Evolutionary conservation across 106 monocot species (phyloP).

Genomic region (Apostasia ramifera): DNA sequence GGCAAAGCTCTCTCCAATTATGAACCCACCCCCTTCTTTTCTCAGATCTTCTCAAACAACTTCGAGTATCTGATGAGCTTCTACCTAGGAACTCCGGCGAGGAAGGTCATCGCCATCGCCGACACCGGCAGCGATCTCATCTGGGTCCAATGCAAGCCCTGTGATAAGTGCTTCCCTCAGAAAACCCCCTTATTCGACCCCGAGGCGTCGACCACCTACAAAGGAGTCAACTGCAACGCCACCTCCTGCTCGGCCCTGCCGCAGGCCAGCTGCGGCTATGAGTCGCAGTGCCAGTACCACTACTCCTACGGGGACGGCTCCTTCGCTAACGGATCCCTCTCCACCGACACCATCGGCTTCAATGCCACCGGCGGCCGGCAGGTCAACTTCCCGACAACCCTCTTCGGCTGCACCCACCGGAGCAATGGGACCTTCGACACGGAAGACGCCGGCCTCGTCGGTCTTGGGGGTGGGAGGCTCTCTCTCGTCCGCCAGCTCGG

Average conservation of each 20-base stretch:
- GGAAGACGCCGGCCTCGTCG: not conserved
- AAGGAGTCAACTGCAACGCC: not conserved
- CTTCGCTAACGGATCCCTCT: not conserved
- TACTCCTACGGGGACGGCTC: not conserved
- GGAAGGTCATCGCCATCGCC: too few species aligned
- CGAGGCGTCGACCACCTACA: not conserved
- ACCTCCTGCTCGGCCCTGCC: not conserved
- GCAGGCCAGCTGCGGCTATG: not conserved
- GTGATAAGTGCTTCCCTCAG: not conserved
- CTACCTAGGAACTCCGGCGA: too few species aligned
- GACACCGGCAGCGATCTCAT: too few species aligned
- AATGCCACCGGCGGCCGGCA: not conserved
- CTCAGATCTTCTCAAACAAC: too few species aligned
- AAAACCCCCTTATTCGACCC: not conserved
- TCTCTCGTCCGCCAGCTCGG: not conserved
- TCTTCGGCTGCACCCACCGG: not conserved
- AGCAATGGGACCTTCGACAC: not conserved
- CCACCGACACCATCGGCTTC: not conserved
- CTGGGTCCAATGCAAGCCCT: not conserved
- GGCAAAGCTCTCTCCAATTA: too few species aligned
- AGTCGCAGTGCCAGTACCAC: not conserved
- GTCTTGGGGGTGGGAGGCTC: not conserved
- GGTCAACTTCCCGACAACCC: not conserved
- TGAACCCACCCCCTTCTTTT: too few species aligned
- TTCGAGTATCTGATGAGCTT: too few species aligned